A percentile compares a stretch with the other conserved stretches of the same genome.
phyloP scores from a whole-genome alignment of 2,329 filamentous ascomycete species.

The Taxawa tesnikishii region DNA sequence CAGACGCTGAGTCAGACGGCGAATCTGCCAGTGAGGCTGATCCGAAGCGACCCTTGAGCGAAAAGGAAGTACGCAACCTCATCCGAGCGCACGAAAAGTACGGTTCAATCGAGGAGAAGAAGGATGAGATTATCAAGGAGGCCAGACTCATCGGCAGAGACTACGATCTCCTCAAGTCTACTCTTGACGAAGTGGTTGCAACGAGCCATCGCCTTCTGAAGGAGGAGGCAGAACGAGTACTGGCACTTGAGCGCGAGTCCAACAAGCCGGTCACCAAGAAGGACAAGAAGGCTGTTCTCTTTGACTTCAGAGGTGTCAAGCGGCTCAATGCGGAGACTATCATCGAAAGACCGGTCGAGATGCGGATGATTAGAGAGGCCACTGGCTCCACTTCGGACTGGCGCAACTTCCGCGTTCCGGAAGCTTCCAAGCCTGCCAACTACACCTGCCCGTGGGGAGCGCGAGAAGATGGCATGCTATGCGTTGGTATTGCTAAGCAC shows the following conservation, averaged over 20 bases:
- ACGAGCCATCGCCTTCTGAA: conserved; percentile 57
- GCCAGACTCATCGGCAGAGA: conserved; percentile 77
- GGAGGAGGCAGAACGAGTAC: conserved; percentile 55
- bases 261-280: conserved; percentile 88
- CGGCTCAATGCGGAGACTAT: conserved; percentile 94
- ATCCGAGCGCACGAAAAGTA: conserved; percentile 85
- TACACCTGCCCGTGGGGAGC: conserved; percentile 90
- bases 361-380: conserved; percentile 69
- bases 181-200: conserved; percentile 67
- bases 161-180: conserved; percentile 60
- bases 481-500: conserved; percentile 83
- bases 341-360: conserved; percentile 78
- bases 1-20: conserved; percentile 42
- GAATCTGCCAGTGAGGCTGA: conserved; percentile 49
- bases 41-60: conserved; percentile 77
- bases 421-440: conserved; percentile 82
- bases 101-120: conserved; percentile 78
- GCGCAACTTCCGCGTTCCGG: conserved; percentile 71
- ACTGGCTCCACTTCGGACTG: conserved; percentile 55
- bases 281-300: conserved; percentile 91
- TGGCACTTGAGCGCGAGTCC: conserved; percentile 53
- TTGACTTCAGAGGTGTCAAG: conserved; percentile 87
- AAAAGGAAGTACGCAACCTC: conserved; percentile 87
- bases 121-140: conserved; percentile 76
- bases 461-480: conserved; percentile 92